A percentile compares a stretch with the other conserved stretches of the same genome.
phyloP scores from a whole-genome alignment of 257 asterid genomes.

The Lycium ferocissimum region DNA sequence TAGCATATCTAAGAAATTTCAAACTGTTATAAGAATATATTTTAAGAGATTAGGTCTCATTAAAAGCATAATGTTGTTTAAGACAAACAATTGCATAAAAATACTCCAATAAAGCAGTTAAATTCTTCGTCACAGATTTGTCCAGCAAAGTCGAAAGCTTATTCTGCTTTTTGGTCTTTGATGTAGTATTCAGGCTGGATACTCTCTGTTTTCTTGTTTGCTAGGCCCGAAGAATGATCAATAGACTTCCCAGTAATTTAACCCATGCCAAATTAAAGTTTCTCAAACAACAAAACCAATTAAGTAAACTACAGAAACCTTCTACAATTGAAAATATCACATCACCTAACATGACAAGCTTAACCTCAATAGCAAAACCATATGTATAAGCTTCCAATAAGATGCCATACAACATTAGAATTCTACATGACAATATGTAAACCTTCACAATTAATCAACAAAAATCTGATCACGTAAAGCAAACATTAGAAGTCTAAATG shows the following conservation, averaged over 20 bases:
- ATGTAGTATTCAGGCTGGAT: constrained; percentile 71
- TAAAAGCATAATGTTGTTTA: too few relatives aligned
- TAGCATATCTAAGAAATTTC: too few relatives aligned
- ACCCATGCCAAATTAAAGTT: background rate
- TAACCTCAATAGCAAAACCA: background rate
- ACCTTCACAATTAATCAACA: background rate
- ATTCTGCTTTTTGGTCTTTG: constrained; percentile 88
- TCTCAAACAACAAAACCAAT: too few relatives aligned
- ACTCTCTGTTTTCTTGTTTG: constrained; percentile 89
- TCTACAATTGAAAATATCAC: background rate
- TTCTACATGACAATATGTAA: too few relatives aligned
- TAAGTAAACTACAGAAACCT: background rate
- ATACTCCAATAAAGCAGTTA: background rate
- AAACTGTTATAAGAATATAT: too few relatives aligned
- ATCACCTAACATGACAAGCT: background rate
- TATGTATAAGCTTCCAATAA: background rate
- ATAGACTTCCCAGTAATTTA: too few relatives aligned
- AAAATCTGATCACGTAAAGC: background rate
- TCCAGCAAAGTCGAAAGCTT: constrained; percentile 64
- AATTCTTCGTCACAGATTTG: constrained; percentile 86
- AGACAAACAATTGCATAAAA: background rate
- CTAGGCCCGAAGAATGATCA: constrained; percentile 54
- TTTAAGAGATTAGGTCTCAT: too few relatives aligned
- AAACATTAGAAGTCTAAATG: too few relatives aligned
- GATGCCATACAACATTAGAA: background rate